Conservation (phyloP, 2,329 filamentous ascomycete genomes). For the Hypoxylon sp. region DNA sequence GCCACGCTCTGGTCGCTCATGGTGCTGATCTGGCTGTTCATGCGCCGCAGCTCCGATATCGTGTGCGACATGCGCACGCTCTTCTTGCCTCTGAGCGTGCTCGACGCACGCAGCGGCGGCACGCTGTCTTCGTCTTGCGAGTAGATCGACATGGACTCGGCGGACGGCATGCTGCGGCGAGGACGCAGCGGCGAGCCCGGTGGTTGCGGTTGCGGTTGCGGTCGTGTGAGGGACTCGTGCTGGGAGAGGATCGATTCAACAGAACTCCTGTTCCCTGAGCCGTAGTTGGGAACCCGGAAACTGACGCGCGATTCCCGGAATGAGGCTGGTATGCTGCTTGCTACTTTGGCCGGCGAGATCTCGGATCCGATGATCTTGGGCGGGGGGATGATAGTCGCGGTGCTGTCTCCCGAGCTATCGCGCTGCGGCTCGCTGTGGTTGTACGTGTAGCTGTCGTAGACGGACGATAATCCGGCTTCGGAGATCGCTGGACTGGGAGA, state of each 20-base stretch:
- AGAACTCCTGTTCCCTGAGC: not conserved
- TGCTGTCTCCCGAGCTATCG: constrained; percentile 18
- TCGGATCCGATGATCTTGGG: constrained; percentile 16
- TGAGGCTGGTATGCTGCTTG: not conserved
- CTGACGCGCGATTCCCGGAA: constrained; percentile 28
- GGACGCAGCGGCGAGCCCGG: constrained; percentile 4
- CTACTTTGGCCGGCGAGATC: constrained; percentile 3
- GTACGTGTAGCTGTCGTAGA: constrained; percentile 53
- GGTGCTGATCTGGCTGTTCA: constrained; percentile 69
- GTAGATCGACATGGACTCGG: constrained; percentile 39
- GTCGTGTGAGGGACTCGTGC: not conserved
- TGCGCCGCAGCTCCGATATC: constrained; percentile 68
- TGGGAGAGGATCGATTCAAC: not conserved
- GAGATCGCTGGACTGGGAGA: constrained; percentile 46
- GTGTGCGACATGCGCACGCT: constrained; percentile 58
- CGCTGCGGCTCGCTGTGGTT: constrained; percentile 20
- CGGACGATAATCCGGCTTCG: constrained; percentile 52
- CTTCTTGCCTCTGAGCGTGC: constrained; percentile 23
- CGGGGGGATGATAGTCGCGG: not conserved
- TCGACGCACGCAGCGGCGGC: constrained; percentile 31
- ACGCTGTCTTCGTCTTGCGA: constrained; percentile 41
- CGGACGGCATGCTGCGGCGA: constrained; percentile 35
- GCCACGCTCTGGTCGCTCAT: constrained; percentile 62
- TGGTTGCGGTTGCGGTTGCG: not conserved
- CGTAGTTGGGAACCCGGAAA: constrained; percentile 28